These are phyloP conservation scores for Fusarium pseudoanthophilum DNA, from an alignment of 2,329 filamentous ascomycete species.

Conservation along the genomic window DNA sequence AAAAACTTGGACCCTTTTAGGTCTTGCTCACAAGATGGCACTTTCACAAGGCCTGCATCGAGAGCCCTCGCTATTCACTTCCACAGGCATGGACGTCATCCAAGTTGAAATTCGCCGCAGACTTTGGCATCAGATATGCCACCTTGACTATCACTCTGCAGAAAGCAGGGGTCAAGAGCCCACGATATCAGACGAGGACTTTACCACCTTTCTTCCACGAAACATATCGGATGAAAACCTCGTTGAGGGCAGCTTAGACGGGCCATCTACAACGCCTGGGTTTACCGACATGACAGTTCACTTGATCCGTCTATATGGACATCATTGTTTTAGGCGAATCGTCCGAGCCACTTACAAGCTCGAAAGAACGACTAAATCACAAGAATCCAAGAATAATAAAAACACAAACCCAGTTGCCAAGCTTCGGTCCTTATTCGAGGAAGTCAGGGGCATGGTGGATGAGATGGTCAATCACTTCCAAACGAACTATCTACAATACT, in stretches of 20 bases:
- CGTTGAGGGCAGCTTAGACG: background rate
- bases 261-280: background rate
- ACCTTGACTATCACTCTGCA: constrained; percentile 2
- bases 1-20: background rate
- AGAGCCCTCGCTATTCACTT: background rate
- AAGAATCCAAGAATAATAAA: background rate
- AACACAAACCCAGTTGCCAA: background rate
- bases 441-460: background rate
- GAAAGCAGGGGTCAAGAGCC: constrained; percentile 1
- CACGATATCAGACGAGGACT: background rate
- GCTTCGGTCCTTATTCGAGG: background rate
- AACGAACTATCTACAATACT: background rate
- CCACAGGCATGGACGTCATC: background rate
- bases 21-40: background rate
- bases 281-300: background rate
- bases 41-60: background rate
- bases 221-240: background rate
- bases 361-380: background rate
- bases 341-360: background rate
- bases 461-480: background rate
- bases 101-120: background rate
- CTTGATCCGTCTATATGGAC: background rate
- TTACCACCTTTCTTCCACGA: background rate
- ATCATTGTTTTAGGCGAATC: constrained; percentile 1
- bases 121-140: constrained; percentile 3